phyloP scores from a whole-genome alignment of 2,329 filamentous ascomycete genomes.

The Penicillium palitans region DNA sequence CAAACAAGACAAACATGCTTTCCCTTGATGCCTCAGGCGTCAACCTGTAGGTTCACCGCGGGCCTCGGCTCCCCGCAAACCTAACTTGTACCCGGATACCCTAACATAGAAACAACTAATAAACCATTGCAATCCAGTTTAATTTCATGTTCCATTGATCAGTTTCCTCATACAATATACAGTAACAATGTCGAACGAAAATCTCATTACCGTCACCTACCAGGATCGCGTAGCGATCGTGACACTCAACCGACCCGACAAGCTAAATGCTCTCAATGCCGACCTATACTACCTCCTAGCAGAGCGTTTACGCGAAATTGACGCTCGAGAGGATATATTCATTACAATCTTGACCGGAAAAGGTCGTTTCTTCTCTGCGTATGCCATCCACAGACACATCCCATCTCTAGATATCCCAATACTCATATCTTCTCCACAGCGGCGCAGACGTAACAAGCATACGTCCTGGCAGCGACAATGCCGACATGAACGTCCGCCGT shows the following conservation, averaged over 20 bases:
- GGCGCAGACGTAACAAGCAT: slow-evolving; percentile 73
- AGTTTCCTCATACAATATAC: neutral
- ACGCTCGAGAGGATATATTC: slow-evolving; percentile 73
- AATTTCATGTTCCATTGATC: neutral
- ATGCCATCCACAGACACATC: slow-evolving; percentile 25
- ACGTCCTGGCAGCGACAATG: slow-evolving; percentile 43
- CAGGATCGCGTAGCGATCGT: slow-evolving; percentile 74
- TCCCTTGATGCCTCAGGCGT: neutral
- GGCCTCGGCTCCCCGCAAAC: slow-evolving; percentile 2
- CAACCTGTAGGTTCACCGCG: neutral
- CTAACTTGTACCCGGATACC: neutral
- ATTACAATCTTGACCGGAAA: slow-evolving; percentile 83
- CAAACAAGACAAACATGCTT: slow-evolving; percentile 23
- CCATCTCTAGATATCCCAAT: neutral
- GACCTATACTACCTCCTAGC: slow-evolving; percentile 76
- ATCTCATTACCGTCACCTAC: slow-evolving; percentile 61
- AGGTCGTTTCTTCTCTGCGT: slow-evolving; percentile 86
- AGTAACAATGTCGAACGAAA: slow-evolving; percentile 35
- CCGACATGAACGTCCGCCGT: slow-evolving; percentile 47
- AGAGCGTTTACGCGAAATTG: slow-evolving; percentile 72
- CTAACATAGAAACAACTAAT: neutral
- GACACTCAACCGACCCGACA: slow-evolving; percentile 79
- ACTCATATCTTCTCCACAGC: slow-evolving; percentile 46
- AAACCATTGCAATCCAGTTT: neutral
- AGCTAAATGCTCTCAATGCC: slow-evolving; percentile 79